Percentiles rank a stretch among this genome's conserved stretches.
Evolutionary conservation across 2,329 filamentous ascomycete species (phyloP).

Genomic region (Fonsecaea nubica): DNA sequence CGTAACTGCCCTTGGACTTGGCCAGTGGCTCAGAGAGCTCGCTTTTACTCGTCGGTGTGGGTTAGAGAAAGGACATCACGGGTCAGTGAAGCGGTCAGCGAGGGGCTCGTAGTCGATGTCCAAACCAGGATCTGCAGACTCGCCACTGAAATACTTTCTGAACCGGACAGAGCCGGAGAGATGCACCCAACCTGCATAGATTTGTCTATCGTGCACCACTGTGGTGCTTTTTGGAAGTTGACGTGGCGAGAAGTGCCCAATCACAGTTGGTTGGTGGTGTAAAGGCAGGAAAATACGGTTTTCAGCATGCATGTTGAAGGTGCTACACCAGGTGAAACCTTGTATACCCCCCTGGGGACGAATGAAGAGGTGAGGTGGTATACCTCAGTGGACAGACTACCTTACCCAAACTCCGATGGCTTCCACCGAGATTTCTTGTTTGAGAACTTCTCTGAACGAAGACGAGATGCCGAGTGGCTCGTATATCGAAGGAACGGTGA

Average conservation of each 20-base stretch:
- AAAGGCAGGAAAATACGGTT: slow-evolving; percentile 5
- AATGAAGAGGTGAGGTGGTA: background rate
- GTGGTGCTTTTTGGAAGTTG: background rate
- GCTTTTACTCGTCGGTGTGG: background rate
- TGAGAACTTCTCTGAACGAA: slow-evolving; percentile 1
- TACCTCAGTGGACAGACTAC: background rate
- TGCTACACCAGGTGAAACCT: slow-evolving; percentile 27
- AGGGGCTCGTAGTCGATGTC: background rate
- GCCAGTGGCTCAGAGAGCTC: background rate
- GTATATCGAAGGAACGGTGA: background rate
- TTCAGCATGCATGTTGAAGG: slow-evolving; percentile 7
- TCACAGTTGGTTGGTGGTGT: slow-evolving; percentile 3
- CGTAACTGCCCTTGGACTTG: background rate
- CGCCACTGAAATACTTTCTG: background rate
- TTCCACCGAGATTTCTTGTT: background rate
- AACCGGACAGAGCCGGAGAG: background rate
- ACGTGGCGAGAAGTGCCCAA: slow-evolving; percentile 5
- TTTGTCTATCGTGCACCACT: background rate
- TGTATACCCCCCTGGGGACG: background rate
- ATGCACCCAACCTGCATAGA: background rate
- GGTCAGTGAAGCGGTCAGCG: background rate
- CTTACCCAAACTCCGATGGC: background rate
- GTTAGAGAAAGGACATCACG: background rate
- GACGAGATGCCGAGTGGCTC: background rate
- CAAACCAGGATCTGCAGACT: slow-evolving; percentile 18